Evolutionary conservation across 225 moss, liverwort and hornwort genomes (phyloP).

Genomic region (Takakia lepidozioides): DNA sequence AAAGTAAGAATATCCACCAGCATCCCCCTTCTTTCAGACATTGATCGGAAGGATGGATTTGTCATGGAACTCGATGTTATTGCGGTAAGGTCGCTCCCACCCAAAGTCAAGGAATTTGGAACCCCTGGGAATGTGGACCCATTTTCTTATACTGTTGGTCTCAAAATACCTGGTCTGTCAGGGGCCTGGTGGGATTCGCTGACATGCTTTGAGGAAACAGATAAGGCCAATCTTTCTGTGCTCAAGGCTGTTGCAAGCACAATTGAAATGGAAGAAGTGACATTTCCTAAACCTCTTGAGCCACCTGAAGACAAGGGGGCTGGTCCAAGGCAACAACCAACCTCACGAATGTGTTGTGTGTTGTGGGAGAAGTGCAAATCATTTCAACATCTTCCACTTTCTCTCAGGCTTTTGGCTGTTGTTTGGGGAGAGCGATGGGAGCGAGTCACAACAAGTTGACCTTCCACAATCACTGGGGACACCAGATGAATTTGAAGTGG

Average conservation of each 20-base stretch:
- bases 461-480: constrained; percentile 2
- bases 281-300: constrained; percentile 2
- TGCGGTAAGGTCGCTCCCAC: constrained; percentile 34
- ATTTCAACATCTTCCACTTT: too few relatives aligned
- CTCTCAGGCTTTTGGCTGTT: too few relatives aligned
- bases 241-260: constrained; percentile 5
- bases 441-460: too few relatives aligned
- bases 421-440: constrained; percentile 11
- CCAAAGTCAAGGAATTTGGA: constrained; percentile 52
- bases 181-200: constrained; percentile 56
- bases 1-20: constrained; percentile 41
- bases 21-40: constrained; percentile 42
- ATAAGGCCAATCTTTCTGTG: constrained; percentile 23
- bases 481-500: too few relatives aligned
- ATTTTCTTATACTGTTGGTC: constrained; percentile 44
- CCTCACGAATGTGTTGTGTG: too few relatives aligned
- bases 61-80: constrained; percentile 39
- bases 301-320: not conserved
- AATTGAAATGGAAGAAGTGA: constrained; percentile 26
- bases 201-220: constrained; percentile 18
- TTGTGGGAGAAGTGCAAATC: too few relatives aligned
- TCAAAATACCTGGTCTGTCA: constrained; percentile 64
- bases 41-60: constrained; percentile 41
- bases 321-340: too few relatives aligned
- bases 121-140: constrained; percentile 25